Percentiles rank a stretch among this genome's conserved stretches.
Conservation (phyloP, 2,329 filamentous ascomycete species). For the Emergomyces africanus region DNA sequence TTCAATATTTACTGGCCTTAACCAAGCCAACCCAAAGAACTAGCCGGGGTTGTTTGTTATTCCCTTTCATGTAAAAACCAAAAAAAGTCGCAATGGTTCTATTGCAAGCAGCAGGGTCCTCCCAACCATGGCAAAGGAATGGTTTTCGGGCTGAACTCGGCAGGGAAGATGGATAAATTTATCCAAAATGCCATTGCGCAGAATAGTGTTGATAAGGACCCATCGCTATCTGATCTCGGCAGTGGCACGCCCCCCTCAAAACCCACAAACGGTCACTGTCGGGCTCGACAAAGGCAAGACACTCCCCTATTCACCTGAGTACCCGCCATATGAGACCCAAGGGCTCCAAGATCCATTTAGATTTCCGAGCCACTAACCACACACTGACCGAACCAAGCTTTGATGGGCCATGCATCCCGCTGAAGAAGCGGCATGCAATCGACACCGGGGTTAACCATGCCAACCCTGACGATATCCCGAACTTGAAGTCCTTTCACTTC, state of each 20-base stretch:
- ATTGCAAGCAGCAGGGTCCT: constrained; percentile 46
- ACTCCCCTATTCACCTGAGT: constrained; percentile 50
- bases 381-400: constrained; percentile 63
- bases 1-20: constrained; percentile 63
- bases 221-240: neutral
- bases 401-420: constrained; percentile 49
- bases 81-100: constrained; percentile 60
- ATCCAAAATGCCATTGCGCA: neutral
- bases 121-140: constrained; percentile 54
- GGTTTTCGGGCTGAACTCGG: constrained; percentile 65
- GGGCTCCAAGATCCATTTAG: constrained; percentile 60
- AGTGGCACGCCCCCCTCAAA: neutral
- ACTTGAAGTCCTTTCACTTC: constrained; percentile 38
- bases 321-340: constrained; percentile 43
- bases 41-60: constrained; percentile 30
- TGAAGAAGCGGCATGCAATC: constrained; percentile 45
- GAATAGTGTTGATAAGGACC: neutral
- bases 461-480: constrained; percentile 59
- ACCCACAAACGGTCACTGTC: constrained; percentile 40
- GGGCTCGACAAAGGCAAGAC: constrained; percentile 46
- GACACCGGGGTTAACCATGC: constrained; percentile 55
- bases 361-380: constrained; percentile 61
- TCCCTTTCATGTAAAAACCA: constrained; percentile 56
- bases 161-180: neutral
- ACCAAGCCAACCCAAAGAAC: constrained; percentile 52